Conservation (phyloP, 176 grass and related monocot genomes). For the Carex cristatella region DNA sequence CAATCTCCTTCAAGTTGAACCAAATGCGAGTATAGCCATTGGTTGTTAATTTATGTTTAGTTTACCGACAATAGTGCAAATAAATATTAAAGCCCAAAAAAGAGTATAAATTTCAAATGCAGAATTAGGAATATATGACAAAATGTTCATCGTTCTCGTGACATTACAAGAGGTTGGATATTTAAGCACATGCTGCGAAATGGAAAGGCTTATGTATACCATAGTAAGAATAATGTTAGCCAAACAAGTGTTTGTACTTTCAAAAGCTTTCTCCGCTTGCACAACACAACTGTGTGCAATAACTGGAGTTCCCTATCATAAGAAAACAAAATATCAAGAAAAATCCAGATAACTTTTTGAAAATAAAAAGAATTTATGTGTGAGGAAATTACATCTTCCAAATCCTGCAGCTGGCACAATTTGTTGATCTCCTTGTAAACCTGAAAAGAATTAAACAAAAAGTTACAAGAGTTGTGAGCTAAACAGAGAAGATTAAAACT, state of each 20-base stretch:
- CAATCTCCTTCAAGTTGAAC: not conserved
- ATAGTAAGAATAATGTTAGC: constrained; percentile 42
- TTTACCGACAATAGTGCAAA: not conserved
- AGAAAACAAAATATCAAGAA: not conserved
- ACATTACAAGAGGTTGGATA: not conserved
- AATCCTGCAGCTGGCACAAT: constrained; percentile 20
- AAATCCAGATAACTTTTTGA: not conserved
- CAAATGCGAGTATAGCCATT: not conserved
- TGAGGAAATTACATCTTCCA: not conserved
- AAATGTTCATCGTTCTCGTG: constrained; percentile 6
- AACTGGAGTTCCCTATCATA: constrained; percentile 36
- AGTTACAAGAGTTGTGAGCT: not conserved
- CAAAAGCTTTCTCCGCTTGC: constrained; percentile 21
- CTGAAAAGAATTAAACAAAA: constrained; percentile 29
- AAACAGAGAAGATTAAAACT: not conserved
- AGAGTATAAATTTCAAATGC: constrained; percentile 7
- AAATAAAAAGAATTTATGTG: not conserved
- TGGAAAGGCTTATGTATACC: constrained; percentile 46
- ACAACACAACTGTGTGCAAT: constrained; percentile 37
- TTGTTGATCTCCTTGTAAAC: constrained; percentile 34
- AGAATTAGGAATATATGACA: not conserved
- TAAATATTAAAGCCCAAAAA: not conserved
- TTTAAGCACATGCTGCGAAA: not conserved
- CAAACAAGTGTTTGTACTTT: constrained; percentile 43
- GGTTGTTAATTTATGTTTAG: not conserved